Evolutionary conservation across 108 stramenopile species (phyloP), one percentile per base, ranked within the genome.

Genomic region (Conticribra weissflogii): DNA sequence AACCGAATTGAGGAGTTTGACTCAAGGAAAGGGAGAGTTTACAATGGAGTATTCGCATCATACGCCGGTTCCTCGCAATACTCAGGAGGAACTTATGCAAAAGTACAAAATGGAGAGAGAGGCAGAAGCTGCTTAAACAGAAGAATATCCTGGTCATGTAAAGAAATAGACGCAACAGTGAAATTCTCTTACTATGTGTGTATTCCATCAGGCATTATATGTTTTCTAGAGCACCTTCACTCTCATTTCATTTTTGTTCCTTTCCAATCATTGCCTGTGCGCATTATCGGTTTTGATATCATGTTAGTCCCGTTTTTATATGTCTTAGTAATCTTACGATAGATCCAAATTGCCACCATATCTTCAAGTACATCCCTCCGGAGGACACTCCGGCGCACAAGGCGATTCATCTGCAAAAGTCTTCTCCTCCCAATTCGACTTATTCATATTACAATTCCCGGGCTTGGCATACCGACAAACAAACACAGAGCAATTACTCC

Each of bases 1-100:
- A 3, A 99, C 98, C 17, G 98, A 98, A 49, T 55, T 99, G 32
- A 86, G 98, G 23, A 91, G 89, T 63, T 63, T 86, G 32, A 99
- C 99, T 25, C 99, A 99, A 79, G 99, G 97, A 22, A 99, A 98
- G 76, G 98, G 98, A 31, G 99, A 98, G 71, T 98, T 98, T 72
- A 90, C 95, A 7, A 99, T 99, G 98, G 98, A 99, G 71, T 99
- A 98, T 86, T 82, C 88, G 32, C 83, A 86, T 52, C 98, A 99
- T 78, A 73, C 65, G 18, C 81, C 95, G 32, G 97, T 97, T 16
- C 81, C 91, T n/a, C 67, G 73, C 61, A 85, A 93, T 68, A 68
- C 66, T 15, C 96, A 97, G 75, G 91, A 95, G 22, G 93, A 94
- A 25, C 68, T 98, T 45, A 91, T 96, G 83, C 86, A 84, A 64